Evolutionary conservation across 108 stramenopile species (phyloP).

Genomic region (Pelagomonas calceolata): DNA sequence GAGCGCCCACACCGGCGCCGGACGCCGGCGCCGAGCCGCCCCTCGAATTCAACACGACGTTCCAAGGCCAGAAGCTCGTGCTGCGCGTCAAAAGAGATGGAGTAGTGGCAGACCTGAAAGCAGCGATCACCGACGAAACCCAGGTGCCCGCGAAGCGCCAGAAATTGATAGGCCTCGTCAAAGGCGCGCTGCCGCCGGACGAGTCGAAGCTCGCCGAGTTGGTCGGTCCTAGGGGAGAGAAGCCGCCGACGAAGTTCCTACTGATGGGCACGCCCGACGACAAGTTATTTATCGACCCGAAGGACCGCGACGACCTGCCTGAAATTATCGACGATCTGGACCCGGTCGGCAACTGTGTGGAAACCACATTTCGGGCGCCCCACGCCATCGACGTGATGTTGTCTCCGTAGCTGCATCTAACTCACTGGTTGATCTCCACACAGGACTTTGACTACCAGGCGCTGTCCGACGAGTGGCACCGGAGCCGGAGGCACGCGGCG

Average conservation of each 20-base stretch:
- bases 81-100: too few relatives aligned
- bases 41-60: neutral
- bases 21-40: neutral
- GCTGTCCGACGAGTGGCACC: neutral
- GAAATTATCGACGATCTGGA: conserved; percentile 27
- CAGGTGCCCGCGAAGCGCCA: conserved; percentile 67
- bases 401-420: too few relatives aligned
- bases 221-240: conserved; percentile 44
- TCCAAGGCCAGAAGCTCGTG: conserved; percentile 1
- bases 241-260: conserved; percentile 56
- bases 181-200: conserved; percentile 42
- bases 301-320: conserved; percentile 56
- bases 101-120: conserved; percentile 3
- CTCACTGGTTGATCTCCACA: too few relatives aligned
- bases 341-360: too few relatives aligned
- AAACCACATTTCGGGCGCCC: too few relatives aligned
- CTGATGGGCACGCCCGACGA: conserved; percentile 91
- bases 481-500: conserved; percentile 48
- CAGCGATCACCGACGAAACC: conserved; percentile 18
- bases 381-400: too few relatives aligned
- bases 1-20: too few relatives aligned
- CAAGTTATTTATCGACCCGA: conserved; percentile 78
- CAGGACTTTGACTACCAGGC: neutral
- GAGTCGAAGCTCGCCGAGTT: conserved; percentile 47
- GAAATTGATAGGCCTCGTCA: conserved; percentile 67